Conservation (phyloP, 2,329 filamentous ascomycete genomes). For the Ophiostoma sp. region DNA sequence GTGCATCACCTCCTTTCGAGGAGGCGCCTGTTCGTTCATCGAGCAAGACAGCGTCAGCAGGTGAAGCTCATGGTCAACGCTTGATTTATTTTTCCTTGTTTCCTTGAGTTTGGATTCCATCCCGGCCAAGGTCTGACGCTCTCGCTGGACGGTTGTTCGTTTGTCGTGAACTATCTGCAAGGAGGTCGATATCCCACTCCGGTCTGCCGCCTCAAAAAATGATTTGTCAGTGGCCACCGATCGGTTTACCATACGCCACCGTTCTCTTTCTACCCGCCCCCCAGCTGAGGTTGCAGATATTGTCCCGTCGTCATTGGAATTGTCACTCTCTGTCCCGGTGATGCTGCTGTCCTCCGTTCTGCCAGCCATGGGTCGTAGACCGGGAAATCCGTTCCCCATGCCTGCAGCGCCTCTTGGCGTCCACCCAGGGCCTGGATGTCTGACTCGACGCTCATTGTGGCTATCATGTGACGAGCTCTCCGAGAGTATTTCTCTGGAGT, state of each 20-base stretch:
- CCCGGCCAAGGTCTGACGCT: not conserved
- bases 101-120: not conserved
- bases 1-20: not conserved
- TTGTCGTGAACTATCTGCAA: not conserved
- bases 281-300: not conserved
- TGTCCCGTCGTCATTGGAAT: not conserved
- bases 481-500: not conserved
- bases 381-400: not conserved
- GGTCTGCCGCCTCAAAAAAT: not conserved
- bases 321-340: not conserved
- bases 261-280: not conserved
- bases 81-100: not conserved
- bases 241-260: not conserved
- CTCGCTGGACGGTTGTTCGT: not conserved
- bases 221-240: not conserved
- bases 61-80: not conserved
- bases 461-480: not conserved
- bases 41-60: not conserved
- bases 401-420: not conserved
- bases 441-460: not conserved
- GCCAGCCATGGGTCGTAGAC: not conserved
- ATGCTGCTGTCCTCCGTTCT: not conserved
- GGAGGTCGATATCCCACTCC: not conserved
- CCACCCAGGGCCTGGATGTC: too few species aligned
- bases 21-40: not conserved